Evolutionary conservation across 1,284 basidiomycete genomes (phyloP), one percentile per base, ranked within the genome.

Genomic region (Ustilago cynodontis): DNA sequence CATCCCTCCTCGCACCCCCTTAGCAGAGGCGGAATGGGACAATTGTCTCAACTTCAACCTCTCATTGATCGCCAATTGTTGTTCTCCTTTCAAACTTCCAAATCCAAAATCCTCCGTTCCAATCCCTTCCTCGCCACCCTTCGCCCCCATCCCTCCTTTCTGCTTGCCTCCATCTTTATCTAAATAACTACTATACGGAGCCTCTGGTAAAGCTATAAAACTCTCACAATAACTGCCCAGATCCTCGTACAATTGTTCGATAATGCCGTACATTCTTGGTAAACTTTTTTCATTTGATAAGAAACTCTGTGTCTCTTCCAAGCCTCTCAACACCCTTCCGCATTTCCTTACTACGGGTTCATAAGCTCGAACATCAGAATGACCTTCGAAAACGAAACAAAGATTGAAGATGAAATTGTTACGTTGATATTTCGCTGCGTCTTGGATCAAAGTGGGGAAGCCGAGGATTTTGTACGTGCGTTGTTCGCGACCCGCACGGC

Each of bases 201-300:
- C 72, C 20, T 83, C 83, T 2, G 85, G 85, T 1, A 86, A 76
- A n/a, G 82, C 80, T 4, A 86, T 74, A 43, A 86, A 86, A 31
- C 76, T 73, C 60, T 86, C 85, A 63, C 80, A 82, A 87, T 97
- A 99, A 5, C 94, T 95, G 87, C 98, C 98, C 72, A 99, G 88
- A 81, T 99, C 97, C 84, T 98, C 95, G 79, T 95, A 98, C 0
- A 99, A 89, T 85, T 98, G 95, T 86, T 99, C 96, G 33, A 99
- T 90, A 63, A 99, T 93, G 7, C 92, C 91, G 77, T 93, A 91
- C 58, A 99, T 90, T 0, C 91, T 90, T 50, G 90, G 89, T 1
- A 91, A 90, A 6, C 91, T 92, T 54, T 90, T 87, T 1, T 92
- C 88, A 7, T 90, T 90, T 2, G 95, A 96, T 24, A 99, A 88